These are phyloP conservation scores for Pneumocystis carinii DNA, from an alignment of 1,139 yeast species.

Conservation along the genomic window DNA sequence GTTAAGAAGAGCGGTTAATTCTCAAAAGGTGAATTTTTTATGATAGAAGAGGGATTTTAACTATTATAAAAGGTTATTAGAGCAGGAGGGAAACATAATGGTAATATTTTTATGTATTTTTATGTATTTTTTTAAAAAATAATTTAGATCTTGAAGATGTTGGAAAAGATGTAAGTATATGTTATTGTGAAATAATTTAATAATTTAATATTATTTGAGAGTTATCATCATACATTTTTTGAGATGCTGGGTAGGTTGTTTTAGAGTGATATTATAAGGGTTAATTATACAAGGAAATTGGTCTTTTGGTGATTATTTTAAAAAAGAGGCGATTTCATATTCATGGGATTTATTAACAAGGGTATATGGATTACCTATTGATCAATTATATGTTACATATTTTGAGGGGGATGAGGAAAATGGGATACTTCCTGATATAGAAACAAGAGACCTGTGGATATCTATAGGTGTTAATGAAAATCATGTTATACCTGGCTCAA, in stretches of 20 bases:
- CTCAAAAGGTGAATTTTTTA: conserved; percentile 42
- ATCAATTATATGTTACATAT: conserved; percentile 82
- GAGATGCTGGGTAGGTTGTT: conserved; percentile 69
- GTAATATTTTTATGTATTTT: neutral
- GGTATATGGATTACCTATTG: conserved; percentile 62
- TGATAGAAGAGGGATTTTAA: neutral
- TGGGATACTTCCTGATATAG: conserved; percentile 87
- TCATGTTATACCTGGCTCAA: conserved; percentile 83
- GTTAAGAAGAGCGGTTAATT: conserved; percentile 79
- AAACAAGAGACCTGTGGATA: conserved; percentile 78
- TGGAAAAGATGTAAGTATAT: conserved; percentile 48
- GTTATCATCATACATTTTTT: conserved; percentile 89
- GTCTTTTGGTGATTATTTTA: conserved; percentile 98
- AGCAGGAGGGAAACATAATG: conserved; percentile 99
- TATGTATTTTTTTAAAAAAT: conserved; percentile 1
- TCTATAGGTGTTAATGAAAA: conserved; percentile 78
- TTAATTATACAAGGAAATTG: conserved; percentile 38
- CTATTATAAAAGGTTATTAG: conserved; percentile 50
- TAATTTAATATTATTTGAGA: conserved; percentile 2
- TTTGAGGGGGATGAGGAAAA: conserved; percentile 78
- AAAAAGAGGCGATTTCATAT: conserved; percentile 74
- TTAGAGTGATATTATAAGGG: neutral
- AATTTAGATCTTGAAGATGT: conserved; percentile 68
- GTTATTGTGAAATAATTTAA: conserved; percentile 26
- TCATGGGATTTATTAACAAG: conserved; percentile 84